Base-by-base conservation (phyloP, 2,329 filamentous ascomycete species). In the Purpureocillium takamizusanense region DNA sequence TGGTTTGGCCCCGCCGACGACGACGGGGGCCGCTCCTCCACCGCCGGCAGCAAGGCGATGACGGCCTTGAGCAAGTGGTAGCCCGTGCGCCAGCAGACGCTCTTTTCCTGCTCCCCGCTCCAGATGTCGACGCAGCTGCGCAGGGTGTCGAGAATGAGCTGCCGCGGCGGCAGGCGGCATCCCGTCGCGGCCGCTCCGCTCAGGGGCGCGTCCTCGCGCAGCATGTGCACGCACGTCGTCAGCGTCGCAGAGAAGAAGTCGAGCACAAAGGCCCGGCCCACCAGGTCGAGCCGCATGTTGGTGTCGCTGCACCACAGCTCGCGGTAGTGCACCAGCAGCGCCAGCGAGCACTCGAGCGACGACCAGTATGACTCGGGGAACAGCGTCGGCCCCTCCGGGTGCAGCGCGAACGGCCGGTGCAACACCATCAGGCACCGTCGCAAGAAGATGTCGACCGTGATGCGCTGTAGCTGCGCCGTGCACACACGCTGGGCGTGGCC, bases 291-390 rank as follows among this genome's bases (percentile, higher is more conserved):
- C 9, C 53, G 46, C 35, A 51, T 42, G 17, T 18, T 34, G 9
- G 44, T 39, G 11, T 56, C 55, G 23, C 47, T 45, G 8, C 53
- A 49, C 54, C 55, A 60, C 30, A 62, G 45, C 38, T 61, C 56
- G 32, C 57, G 55, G 32, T 60, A 60, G 39, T 60, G 56, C 33
- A 61, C 49, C 4, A 61, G 47, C 17, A 62, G 46, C 8, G 57
- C 56, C 6, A 61, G 51, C 0, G 57, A 58, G 45, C 58, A 62
- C 46, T 60, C 56, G 14, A 62, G 47, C 7, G 58, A 62, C 14
- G 52, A 55, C 56, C 58, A 61, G 47, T 60, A 60, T 23, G 56
- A 56, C 39, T 60, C 56, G 5, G 58, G 53, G 35, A 54, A 60
- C 46, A 56, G 36, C 35, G 45, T 42, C 1, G 57, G 58, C 0